Base-by-base conservation (phyloP, 306 rosid species). In the Hippophae rhamnoides region DNA sequence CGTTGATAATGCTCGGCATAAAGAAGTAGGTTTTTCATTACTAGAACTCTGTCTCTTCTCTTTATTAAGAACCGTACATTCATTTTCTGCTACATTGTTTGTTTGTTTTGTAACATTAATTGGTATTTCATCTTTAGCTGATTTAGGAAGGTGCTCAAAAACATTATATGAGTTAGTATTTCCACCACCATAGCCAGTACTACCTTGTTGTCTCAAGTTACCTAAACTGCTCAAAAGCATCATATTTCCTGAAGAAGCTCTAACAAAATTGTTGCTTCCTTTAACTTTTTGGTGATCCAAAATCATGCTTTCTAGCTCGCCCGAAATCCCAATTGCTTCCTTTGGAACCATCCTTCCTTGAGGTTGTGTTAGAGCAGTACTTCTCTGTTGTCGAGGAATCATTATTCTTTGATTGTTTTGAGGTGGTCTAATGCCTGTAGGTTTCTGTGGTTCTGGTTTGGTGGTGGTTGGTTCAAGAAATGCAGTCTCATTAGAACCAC, bases 211-310 rank as follows among this genome's bases (percentile, higher is more conserved):
- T n/a, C 90, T 74, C 65, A 90, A 68, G 71, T 90, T 90, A 41
- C 97, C 97, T 52, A 90, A 69, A 75, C 84, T 68, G 23, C 95
- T 79, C 26, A 43, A 63, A 43, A 90, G 72, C 97, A 90, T 90
- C 5, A 87, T 84, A 45, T 90, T 90, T 76, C 95, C 49, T 0
- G 97, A 90, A 7, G 95, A 86, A 38, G 97, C 97, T 10, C 97
- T 80, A 43, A 90, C 82, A 13, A 90, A 67, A 31, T 27, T 71
- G 23, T 63, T 63, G n/a, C 72, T 69, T 47, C 94, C 90, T 43
- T 65, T 72, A 3, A 71, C 13, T 49, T 81, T 86, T 54, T 82
- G 94, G 47, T 84, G 85, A 69, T 90, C 95, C 5, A 64, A 27
- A 53, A 90, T 75, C 81, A 86, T 84, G 69, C 72, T 76, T 9